These are phyloP conservation scores for Thraustochytrium sp. DNA, from an alignment of 352 stramenopile species.

Conservation along the genomic window DNA sequence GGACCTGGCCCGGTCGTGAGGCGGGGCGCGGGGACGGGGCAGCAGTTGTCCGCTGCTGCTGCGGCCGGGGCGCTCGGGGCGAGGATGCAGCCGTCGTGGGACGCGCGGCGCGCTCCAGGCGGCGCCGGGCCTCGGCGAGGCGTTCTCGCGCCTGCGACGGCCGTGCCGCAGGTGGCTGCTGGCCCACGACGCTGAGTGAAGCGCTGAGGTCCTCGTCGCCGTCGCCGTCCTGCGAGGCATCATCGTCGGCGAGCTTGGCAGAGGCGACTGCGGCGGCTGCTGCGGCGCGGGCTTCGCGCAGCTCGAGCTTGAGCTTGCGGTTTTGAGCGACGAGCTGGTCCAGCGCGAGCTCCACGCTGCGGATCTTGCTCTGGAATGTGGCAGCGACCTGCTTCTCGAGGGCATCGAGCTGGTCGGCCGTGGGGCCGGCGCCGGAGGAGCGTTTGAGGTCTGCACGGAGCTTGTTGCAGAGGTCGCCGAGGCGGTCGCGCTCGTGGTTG, in stretches of 20 bases:
- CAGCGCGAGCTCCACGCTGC: not conserved
- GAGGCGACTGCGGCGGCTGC: not conserved
- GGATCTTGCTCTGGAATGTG: constrained; percentile 27
- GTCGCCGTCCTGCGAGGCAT: too few relatives aligned
- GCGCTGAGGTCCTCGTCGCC: too few relatives aligned
- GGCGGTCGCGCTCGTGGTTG: not conserved
- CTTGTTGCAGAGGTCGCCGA: constrained; percentile 21
- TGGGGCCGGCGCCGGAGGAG: not conserved
- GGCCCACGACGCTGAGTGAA: constrained; percentile 49
- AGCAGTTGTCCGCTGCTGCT: too few relatives aligned
- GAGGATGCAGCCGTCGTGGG: not conserved
- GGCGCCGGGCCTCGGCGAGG: not conserved
- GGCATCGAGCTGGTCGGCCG: not conserved
- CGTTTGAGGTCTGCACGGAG: constrained; percentile 16
- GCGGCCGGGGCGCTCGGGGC: too few relatives aligned
- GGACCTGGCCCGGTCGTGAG: not conserved
- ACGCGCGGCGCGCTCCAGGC: not conserved
- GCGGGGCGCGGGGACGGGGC: not conserved
- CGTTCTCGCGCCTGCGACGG: not conserved
- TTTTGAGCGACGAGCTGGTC: not conserved
- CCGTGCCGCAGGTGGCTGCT: not conserved
- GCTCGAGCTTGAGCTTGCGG: not conserved
- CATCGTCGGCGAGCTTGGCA: too few relatives aligned
- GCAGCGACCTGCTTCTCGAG: constrained; percentile 11
- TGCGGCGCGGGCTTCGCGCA: not conserved